Conservation (phyloP, 176 grass and related monocot genomes). For the Juncus inflexus region DNA sequence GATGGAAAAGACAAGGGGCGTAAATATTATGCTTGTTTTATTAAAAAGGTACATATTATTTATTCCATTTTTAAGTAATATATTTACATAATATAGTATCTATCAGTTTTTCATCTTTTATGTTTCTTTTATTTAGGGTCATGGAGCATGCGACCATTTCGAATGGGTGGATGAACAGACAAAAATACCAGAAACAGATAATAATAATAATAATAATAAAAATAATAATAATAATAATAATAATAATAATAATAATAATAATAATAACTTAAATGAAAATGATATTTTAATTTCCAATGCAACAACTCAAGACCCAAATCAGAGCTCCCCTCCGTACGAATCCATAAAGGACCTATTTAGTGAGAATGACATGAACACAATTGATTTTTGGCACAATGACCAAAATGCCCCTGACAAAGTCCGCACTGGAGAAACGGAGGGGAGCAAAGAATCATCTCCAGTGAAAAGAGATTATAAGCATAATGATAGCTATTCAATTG, state of each 20-base stretch:
- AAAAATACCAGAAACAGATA: background rate
- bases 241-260: too few species aligned
- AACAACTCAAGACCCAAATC: background rate
- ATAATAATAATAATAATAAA: background rate
- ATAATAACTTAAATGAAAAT: too few species aligned
- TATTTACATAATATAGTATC: constrained; percentile 1
- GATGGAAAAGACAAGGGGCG: constrained; percentile 20
- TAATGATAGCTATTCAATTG: background rate
- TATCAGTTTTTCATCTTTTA: background rate
- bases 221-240: too few species aligned
- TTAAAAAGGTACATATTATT: background rate
- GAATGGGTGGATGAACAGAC: constrained; percentile 14
- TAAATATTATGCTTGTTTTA: constrained; percentile 34
- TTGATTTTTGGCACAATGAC: constrained; percentile 16
- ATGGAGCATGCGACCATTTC: constrained; percentile 14
- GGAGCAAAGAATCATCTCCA: constrained; percentile 8
- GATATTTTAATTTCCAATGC: too few species aligned
- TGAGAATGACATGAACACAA: constrained; percentile 20
- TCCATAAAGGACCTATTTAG: constrained; percentile 18
- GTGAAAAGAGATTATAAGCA: constrained; percentile 7
- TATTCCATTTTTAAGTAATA: background rate
- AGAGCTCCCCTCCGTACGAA: constrained; percentile 18
- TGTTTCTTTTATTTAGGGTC: constrained; percentile 12
- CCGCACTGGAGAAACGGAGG: background rate
- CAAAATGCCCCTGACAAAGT: constrained; percentile 9